Conservation (phyloP, 371 early-diverging fungal genomes). For the Thermomucor indicae-seudaticae region DNA sequence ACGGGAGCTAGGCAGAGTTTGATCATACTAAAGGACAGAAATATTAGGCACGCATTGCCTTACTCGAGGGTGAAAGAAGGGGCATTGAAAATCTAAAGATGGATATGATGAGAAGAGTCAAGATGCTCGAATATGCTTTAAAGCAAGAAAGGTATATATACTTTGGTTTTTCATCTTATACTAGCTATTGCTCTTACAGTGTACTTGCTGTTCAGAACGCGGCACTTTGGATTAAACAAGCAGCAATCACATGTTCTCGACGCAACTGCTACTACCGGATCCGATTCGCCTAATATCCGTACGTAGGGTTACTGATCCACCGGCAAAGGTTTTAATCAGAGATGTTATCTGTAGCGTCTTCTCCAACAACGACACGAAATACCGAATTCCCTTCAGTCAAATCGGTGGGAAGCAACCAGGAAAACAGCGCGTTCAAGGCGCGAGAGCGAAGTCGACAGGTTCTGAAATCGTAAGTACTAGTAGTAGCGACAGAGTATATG, state of each 20-base stretch:
- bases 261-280: too few species aligned
- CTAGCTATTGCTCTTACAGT: too few species aligned
- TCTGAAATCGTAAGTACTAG: slow-evolving; percentile 64
- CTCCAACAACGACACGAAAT: too few species aligned
- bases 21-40: background rate
- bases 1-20: background rate
- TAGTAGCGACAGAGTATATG: too few species aligned
- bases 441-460: slow-evolving; percentile 68
- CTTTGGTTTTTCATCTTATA: background rate
- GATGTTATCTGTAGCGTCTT: too few species aligned
- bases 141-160: slow-evolving; percentile 62
- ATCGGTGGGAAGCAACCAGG: too few species aligned
- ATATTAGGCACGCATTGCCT: slow-evolving; percentile 68
- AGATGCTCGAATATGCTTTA: slow-evolving; percentile 89
- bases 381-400: too few species aligned
- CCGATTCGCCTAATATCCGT: slow-evolving; percentile 24
- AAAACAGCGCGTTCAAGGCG: slow-evolving; percentile 24
- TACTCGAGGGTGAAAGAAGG: slow-evolving; percentile 81
- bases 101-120: slow-evolving; percentile 78
- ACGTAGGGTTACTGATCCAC: too few species aligned
- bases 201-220: background rate
- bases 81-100: slow-evolving; percentile 72
- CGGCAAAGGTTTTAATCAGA: too few species aligned
- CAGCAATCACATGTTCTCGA: slow-evolving; percentile 2
- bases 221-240: background rate